Evolutionary conservation across 169 alveolate genomes (phyloP), one percentile per base, ranked within the genome.

Genomic region (Eimeria sp.): DNA sequence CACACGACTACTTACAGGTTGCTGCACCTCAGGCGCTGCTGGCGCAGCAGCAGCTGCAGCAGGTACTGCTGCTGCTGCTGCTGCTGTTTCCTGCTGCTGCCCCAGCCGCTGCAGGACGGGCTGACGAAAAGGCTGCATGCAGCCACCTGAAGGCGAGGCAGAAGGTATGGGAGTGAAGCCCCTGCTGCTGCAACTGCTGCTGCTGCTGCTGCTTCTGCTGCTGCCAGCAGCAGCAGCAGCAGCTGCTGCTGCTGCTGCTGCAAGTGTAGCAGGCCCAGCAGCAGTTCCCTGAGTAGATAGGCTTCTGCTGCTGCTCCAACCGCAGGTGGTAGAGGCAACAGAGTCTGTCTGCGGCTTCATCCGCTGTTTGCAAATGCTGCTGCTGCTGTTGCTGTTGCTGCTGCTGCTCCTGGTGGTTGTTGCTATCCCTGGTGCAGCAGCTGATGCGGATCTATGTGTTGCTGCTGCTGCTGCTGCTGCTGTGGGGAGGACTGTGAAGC

Each of bases 231-330:
- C 90, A n/a, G 90, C 90, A 49, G 87, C 72, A n/a, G 90, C 67
- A 10, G 90, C 90, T 2, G 70, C 11, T 43, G 91, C 51, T 27
- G 91, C 76, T 57, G 70, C 70, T 61, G 70, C 70, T 13, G 70
- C 70, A 61, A 61, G 70, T 11, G 54, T 43, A 43, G 70, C 70
- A 18, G 27, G 16, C 30, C 88, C 88, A 43, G 88, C 61, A n/a
- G 25, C 90, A 54, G 90, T 54, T 1, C 90, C 90, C 51, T 34
- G 72, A 6, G 90, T 82, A 27, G 90, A 82, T 4, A 82, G 73
- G 51, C 90, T 82, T 30, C 90, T 82, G 90, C 90, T 82, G 90
- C 91, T 83, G 91, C 91, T 83, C 70, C 91, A 83, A 13, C 91
- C 91, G 57, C 91, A 83, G 30, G 91, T 30, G 0, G 91, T 83